phyloP scores from a whole-genome alignment of 2,329 filamentous ascomycete genomes.

The Trichoderma guizhouense region DNA sequence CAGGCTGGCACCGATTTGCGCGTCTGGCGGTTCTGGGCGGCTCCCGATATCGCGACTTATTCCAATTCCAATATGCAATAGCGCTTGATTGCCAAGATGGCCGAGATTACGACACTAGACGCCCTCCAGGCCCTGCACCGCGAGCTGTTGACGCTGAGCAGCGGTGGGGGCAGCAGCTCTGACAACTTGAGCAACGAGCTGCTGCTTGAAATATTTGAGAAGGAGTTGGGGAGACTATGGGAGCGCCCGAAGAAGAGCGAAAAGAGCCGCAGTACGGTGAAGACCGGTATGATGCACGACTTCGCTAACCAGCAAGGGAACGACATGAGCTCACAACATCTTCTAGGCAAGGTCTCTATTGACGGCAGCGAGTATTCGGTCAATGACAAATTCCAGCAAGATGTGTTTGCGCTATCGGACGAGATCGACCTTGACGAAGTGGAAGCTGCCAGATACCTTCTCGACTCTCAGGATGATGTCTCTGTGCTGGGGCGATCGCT shows the following conservation, averaged over 20 bases:
- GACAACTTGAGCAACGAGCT: conserved; percentile 70
- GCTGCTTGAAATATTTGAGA: conserved; percentile 66
- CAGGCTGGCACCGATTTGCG: conserved; percentile 25
- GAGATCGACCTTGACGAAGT: conserved; percentile 88
- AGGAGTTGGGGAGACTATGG: conserved; percentile 68
- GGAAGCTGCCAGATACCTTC: conserved; percentile 71
- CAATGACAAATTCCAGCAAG: conserved; percentile 85
- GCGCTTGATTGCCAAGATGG: conserved; percentile 55
- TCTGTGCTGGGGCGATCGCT: conserved; percentile 67
- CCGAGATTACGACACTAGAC: conserved; percentile 68
- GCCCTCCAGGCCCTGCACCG: conserved; percentile 80
- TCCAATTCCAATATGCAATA: conserved; percentile 45
- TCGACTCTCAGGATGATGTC: conserved; percentile 69
- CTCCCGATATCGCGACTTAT: conserved; percentile 21
- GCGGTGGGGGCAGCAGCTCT: conserved; percentile 58
- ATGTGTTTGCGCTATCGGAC: conserved; percentile 77
- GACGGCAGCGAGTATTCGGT: conserved; percentile 71
- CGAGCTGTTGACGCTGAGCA: conserved; percentile 74
- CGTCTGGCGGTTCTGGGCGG: conserved; percentile 21
- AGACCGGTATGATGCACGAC: conserved; percentile 53
- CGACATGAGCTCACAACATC: conserved; percentile 21
- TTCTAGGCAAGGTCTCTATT: conserved; percentile 69
- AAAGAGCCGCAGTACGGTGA: conserved; percentile 67
- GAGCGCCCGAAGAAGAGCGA: conserved; percentile 73
- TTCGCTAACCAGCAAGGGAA: background rate